Conservation (phyloP, 2,329 filamentous ascomycete species). For the Fusarium multiceps region DNA sequence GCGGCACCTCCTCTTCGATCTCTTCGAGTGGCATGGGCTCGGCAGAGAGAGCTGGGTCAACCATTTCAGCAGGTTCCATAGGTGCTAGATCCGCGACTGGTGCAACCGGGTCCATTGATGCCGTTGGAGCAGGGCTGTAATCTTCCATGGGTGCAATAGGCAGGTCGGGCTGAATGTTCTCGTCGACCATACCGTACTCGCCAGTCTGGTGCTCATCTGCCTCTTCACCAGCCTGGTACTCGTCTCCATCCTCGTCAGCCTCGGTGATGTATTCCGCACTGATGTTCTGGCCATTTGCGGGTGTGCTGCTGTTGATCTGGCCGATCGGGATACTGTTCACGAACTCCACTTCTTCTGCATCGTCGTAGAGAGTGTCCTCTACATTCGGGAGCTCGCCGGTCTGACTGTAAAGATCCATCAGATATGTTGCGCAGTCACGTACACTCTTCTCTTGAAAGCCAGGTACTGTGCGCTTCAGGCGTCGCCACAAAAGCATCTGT, state of each 20-base stretch:
- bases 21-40: conserved; percentile 14
- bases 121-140: conserved; percentile 22
- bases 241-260: conserved; percentile 46
- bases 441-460: conserved; percentile 48
- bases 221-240: conserved; percentile 18
- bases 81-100: conserved; percentile 13
- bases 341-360: conserved; percentile 50
- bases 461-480: conserved; percentile 52
- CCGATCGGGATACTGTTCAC: conserved; percentile 40
- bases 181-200: conserved; percentile 29
- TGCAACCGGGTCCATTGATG: conserved; percentile 28
- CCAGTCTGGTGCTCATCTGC: conserved; percentile 22
- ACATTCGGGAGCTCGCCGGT: conserved; percentile 51
- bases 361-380: conserved; percentile 46
- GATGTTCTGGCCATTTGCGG: conserved; percentile 10
- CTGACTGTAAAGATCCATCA: conserved; percentile 52
- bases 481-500: conserved; percentile 55
- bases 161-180: conserved; percentile 43
- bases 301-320: conserved; percentile 15
- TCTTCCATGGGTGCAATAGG: conserved; percentile 49
- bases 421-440: conserved; percentile 51
- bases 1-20: conserved; percentile 18
- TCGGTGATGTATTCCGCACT: conserved; percentile 49
- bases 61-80: conserved; percentile 31
- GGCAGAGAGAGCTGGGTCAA: conserved; percentile 39